A percentile compares a stretch with the other conserved stretches of the same genome.
Conservation (phyloP, 495 filamentous ascomycete species). For the Cercophora samala region DNA sequence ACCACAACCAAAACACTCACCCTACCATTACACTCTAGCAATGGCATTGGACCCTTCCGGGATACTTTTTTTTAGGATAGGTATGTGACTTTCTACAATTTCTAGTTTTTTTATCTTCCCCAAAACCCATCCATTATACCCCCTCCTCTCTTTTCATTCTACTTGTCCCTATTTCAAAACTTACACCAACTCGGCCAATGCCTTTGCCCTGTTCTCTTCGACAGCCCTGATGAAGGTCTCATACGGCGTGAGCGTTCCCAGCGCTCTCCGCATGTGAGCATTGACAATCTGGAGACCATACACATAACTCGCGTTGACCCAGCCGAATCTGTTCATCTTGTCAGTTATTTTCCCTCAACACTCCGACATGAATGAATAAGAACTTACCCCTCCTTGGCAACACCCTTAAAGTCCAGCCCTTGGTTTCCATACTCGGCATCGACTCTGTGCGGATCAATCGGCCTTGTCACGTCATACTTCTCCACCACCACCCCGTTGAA, state of each 20-base stretch:
- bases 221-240: slow-evolving; percentile 64
- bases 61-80: neutral
- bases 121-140: neutral
- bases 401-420: slow-evolving; percentile 87
- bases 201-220: slow-evolving; percentile 42
- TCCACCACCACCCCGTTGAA: slow-evolving; percentile 97
- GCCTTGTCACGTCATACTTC: slow-evolving; percentile 94
- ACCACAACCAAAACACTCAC: neutral
- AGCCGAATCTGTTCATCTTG: slow-evolving; percentile 70
- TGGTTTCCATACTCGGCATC: slow-evolving; percentile 98
- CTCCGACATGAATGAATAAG: neutral
- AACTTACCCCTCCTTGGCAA: slow-evolving; percentile 89
- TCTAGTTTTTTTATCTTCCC: neutral
- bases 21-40: neutral
- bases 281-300: slow-evolving; percentile 82
- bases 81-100: neutral
- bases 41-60: neutral
- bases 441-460: slow-evolving; percentile 84
- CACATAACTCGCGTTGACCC: slow-evolving; percentile 96
- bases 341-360: slow-evolving; percentile 25
- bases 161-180: neutral
- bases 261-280: slow-evolving; percentile 76
- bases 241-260: slow-evolving; percentile 79
- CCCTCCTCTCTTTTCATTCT: neutral
- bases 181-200: slow-evolving; percentile 40